phyloP scores from a whole-genome alignment of 164 flowering plant genomes.

The Sextonia rubra region DNA sequence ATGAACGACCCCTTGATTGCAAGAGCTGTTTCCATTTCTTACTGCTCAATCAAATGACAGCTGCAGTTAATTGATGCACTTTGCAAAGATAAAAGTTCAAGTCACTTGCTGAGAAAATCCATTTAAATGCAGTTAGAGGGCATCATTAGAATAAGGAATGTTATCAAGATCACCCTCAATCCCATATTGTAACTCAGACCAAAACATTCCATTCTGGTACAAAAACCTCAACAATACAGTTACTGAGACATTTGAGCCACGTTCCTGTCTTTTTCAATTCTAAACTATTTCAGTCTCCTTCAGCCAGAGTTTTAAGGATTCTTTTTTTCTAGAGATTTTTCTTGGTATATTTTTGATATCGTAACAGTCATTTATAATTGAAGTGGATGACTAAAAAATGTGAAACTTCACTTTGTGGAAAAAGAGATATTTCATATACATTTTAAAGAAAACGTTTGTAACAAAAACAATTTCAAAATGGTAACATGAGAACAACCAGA shows the following conservation, averaged over 20 bases:
- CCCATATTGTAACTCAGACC: background rate
- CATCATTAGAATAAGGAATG: background rate
- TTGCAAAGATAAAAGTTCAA: background rate
- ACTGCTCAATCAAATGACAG: constrained; percentile 36
- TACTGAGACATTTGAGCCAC: background rate
- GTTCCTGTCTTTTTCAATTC: background rate
- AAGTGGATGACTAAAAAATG: too few species aligned
- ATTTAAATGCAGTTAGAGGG: background rate
- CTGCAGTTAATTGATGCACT: background rate
- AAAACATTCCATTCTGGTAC: too few species aligned
- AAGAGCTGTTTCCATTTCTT: constrained; percentile 82
- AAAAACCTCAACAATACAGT: too few species aligned
- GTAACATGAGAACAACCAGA: too few species aligned
- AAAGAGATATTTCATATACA: too few species aligned
- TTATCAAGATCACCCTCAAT: background rate
- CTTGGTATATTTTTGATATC: too few species aligned
- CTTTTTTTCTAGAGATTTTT: too few species aligned
- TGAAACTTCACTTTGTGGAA: too few species aligned
- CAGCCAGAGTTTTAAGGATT: background rate
- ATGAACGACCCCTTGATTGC: constrained; percentile 83
- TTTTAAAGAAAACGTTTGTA: too few species aligned
- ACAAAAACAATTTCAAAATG: too few species aligned
- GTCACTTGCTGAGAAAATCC: constrained; percentile 2
- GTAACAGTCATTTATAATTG: too few species aligned
- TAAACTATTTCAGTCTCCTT: background rate